Evolutionary conservation across 495 filamentous ascomycete species (phyloP).

Genomic region (Rhypophila decipiens): DNA sequence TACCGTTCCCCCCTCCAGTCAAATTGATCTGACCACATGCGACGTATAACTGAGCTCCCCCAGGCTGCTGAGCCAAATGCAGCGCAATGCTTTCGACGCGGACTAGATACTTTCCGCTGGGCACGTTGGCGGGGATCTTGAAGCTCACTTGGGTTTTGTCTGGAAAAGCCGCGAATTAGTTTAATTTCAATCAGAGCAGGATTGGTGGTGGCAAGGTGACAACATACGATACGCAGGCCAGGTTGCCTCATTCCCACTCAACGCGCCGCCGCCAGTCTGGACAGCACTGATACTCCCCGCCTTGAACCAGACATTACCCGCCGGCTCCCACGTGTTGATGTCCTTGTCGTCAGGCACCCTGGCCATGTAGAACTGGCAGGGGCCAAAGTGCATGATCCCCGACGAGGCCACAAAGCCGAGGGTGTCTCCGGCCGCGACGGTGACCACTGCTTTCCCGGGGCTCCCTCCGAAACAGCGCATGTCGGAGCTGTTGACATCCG

Average conservation of each 20-base stretch:
- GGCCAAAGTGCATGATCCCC: slow-evolving; percentile 40
- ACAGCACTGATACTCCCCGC: slow-evolving; percentile 29
- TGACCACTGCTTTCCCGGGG: slow-evolving; percentile 24
- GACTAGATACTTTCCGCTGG: slow-evolving; percentile 29
- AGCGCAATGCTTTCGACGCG: slow-evolving; percentile 32
- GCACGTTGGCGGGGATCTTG: slow-evolving; percentile 28
- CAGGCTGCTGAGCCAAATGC: slow-evolving; percentile 26
- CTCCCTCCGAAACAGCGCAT: slow-evolving; percentile 39
- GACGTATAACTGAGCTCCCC: slow-evolving; percentile 33
- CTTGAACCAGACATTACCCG: slow-evolving; percentile 47
- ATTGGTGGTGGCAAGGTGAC: too few species aligned
- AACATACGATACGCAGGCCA: slow-evolving; percentile 36
- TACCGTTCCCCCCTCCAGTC: slow-evolving; percentile 26
- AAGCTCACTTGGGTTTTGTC: slow-evolving; percentile 3
- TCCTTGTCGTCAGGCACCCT: slow-evolving; percentile 33
- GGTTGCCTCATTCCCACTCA: slow-evolving; percentile 20
- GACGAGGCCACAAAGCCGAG: slow-evolving; percentile 38
- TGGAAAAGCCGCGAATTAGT: neutral
- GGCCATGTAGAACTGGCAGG: slow-evolving; percentile 45
- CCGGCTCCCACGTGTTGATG: slow-evolving; percentile 39
- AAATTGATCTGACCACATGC: slow-evolving; percentile 31
- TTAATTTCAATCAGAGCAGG: neutral
- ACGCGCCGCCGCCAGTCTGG: slow-evolving; percentile 11
- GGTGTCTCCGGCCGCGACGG: slow-evolving; percentile 30
- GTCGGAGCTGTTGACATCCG: slow-evolving; percentile 32